Percentiles rank a stretch among this genome's conserved stretches.
Evolutionary conservation across 306 rosid genomes (phyloP).

Genomic region (Hippophae gyantsensis): DNA sequence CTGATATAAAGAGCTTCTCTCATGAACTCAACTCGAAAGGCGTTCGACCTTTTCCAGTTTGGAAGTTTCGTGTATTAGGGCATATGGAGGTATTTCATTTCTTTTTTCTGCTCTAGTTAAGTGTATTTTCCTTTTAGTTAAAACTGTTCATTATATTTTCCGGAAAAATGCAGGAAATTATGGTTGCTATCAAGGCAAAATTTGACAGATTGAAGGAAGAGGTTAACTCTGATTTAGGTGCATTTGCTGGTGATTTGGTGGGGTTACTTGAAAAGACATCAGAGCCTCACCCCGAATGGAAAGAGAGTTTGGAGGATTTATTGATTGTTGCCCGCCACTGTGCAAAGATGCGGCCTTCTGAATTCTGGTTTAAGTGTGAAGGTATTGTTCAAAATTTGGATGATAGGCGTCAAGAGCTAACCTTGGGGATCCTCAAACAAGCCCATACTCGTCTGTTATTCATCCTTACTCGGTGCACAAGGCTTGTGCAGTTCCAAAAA

Average conservation of each 20-base stretch:
- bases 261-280: slow-evolving; percentile 50
- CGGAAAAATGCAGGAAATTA: slow-evolving; percentile 52
- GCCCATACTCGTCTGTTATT: slow-evolving; percentile 84
- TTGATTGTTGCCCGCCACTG: slow-evolving; percentile 58
- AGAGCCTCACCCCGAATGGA: slow-evolving; percentile 40
- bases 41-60: slow-evolving; percentile 65
- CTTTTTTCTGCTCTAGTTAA: background rate
- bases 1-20: slow-evolving; percentile 86
- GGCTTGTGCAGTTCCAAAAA: slow-evolving; percentile 91
- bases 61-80: slow-evolving; percentile 69
- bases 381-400: slow-evolving; percentile 75
- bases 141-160: background rate
- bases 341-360: slow-evolving; percentile 57
- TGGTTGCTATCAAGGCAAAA: slow-evolving; percentile 59
- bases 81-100: slow-evolving; percentile 54
- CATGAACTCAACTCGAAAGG: slow-evolving; percentile 95
- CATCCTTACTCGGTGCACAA: slow-evolving; percentile 83
- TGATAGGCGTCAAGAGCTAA: slow-evolving; percentile 86
- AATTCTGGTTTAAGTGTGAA: slow-evolving; percentile 86
- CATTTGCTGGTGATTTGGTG: slow-evolving; percentile 86
- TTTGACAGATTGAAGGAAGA: slow-evolving; percentile 81
- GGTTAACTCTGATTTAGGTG: slow-evolving; percentile 74
- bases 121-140: background rate
- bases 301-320: slow-evolving; percentile 75
- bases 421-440: slow-evolving; percentile 73